These are phyloP conservation scores for Blastobotrys malaysiensis DNA, from an alignment of 1,139 yeast genomes.

Conservation along the genomic window DNA sequence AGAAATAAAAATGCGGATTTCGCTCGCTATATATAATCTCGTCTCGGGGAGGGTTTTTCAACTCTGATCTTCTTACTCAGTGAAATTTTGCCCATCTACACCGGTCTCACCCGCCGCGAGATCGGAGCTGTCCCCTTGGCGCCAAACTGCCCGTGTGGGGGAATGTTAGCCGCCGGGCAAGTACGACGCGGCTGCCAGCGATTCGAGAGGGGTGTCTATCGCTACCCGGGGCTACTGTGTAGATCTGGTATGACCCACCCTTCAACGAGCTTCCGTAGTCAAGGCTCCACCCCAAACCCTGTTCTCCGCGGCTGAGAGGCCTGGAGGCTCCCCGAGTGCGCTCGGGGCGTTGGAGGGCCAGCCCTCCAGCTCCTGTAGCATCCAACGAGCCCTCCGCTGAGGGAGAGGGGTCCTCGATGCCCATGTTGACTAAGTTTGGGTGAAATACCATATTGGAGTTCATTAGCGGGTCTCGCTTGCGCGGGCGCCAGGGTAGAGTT, in stretches of 20 bases:
- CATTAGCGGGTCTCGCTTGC: neutral
- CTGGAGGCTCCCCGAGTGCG: too few species aligned
- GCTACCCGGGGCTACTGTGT: neutral
- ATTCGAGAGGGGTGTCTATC: neutral
- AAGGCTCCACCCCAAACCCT: too few species aligned
- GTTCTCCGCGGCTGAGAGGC: too few species aligned
- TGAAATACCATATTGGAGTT: too few species aligned
- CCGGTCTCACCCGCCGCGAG: constrained; percentile 1
- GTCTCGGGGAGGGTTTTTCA: neutral
- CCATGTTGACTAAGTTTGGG: too few species aligned
- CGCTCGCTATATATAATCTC: neutral
- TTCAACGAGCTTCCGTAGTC: too few species aligned
- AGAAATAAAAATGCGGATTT: neutral
- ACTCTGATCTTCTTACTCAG: neutral
- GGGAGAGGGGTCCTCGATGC: too few species aligned
- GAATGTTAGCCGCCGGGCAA: neutral
- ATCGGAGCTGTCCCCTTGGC: neutral
- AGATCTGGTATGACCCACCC: too few species aligned
- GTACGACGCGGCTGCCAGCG: too few species aligned
- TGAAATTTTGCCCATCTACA: neutral
- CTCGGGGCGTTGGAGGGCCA: too few species aligned
- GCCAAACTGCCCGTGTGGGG: neutral
- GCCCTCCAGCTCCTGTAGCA: too few species aligned
- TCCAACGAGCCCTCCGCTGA: too few species aligned
- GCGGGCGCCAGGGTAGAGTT: neutral